Conservation (phyloP, 2,329 filamentous ascomycete species). For the Aspergillus calidoustus region DNA sequence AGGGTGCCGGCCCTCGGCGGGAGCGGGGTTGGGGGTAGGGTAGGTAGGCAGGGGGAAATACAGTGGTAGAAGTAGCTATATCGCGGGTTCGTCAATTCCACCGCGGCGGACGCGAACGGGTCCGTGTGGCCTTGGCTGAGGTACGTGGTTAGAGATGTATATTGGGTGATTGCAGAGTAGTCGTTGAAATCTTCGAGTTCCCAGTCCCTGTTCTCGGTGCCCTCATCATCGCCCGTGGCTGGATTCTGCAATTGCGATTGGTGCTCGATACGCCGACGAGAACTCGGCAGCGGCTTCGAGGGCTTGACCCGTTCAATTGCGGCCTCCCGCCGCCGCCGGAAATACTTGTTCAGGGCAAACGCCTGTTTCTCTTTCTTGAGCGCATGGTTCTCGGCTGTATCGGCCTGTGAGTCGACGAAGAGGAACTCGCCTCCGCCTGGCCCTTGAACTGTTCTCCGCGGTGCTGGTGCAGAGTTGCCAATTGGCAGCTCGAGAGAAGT, state of each 20-base stretch:
- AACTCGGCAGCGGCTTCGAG: neutral
- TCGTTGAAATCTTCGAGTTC: neutral
- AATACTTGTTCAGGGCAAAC: neutral
- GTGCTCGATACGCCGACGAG: neutral
- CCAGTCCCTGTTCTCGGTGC: neutral
- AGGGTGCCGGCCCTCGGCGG: neutral
- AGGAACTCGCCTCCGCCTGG: neutral
- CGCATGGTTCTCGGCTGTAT: neutral
- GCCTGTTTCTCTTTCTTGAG: neutral
- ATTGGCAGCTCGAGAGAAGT: neutral
- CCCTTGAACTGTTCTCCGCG: too few species aligned
- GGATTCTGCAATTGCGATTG: neutral
- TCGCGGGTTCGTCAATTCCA: neutral
- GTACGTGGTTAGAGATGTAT: conserved; percentile 1
- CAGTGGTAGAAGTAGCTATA: conserved; percentile 9
- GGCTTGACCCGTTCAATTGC: neutral
- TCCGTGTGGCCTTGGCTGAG: conserved; percentile 6
- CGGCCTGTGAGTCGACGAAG: neutral
- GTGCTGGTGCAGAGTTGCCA: neutral
- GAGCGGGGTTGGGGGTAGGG: too few species aligned
- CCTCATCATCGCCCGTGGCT: neutral
- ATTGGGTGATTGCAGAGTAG: neutral
- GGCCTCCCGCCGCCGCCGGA: neutral
- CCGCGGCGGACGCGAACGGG: neutral
- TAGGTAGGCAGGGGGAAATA: neutral